Conservation (phyloP, 2,329 filamentous ascomycete species). For the Xylaria hypoxylon region DNA sequence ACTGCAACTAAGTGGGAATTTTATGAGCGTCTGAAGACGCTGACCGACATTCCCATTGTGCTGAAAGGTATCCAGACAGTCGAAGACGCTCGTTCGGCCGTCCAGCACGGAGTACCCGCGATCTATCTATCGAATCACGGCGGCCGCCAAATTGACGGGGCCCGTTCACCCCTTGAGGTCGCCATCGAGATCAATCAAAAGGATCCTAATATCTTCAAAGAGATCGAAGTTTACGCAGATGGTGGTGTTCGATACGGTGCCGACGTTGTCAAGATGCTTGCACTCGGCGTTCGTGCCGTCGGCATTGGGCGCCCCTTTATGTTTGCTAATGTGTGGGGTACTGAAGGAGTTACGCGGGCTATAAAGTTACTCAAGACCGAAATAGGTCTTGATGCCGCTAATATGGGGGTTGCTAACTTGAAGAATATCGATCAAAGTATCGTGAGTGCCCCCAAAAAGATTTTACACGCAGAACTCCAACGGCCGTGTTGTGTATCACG, state of each 20-base stretch:
- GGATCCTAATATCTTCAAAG: slow-evolving; percentile 48
- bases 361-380: slow-evolving; percentile 60
- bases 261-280: slow-evolving; percentile 51
- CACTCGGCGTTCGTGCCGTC: slow-evolving; percentile 51
- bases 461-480: too few species aligned
- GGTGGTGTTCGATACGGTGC: slow-evolving; percentile 52
- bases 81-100: slow-evolving; percentile 48
- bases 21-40: slow-evolving; percentile 18
- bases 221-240: slow-evolving; percentile 51
- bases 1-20: slow-evolving; percentile 27
- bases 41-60: slow-evolving; percentile 23
- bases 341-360: slow-evolving; percentile 56
- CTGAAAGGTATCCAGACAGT: slow-evolving; percentile 52
- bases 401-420: slow-evolving; percentile 47
- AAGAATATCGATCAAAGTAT: too few species aligned
- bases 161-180: slow-evolving; percentile 49
- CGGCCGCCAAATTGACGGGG: slow-evolving; percentile 51
- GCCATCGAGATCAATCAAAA: slow-evolving; percentile 48
- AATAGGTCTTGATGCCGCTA: slow-evolving; percentile 51
- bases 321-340: slow-evolving; percentile 61
- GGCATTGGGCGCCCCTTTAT: slow-evolving; percentile 59
- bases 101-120: slow-evolving; percentile 45
- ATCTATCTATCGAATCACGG: slow-evolving; percentile 55
- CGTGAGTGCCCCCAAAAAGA: too few species aligned
- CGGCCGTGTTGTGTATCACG: too few species aligned